Evolutionary conservation across 2,329 filamentous ascomycete species (phyloP), one percentile per base, ranked within the genome.

Genomic region (Cladophialophora chaetospira): DNA sequence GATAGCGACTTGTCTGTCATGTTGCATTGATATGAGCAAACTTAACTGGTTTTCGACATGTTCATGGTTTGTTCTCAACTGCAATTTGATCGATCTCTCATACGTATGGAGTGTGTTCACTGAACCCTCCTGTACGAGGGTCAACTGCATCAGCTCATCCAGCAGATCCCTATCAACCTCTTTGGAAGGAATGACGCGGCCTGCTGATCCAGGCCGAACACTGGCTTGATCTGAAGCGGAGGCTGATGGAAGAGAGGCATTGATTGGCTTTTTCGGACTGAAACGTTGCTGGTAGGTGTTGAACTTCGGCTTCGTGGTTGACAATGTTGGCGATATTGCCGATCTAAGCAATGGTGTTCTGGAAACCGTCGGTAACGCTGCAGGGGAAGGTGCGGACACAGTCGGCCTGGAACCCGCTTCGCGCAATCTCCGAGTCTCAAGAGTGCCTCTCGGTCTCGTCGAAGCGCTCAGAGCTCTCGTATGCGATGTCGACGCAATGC

Each of bases 121-220:
- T 15, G 64, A 58, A 10, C 40, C 45, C 13, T 56, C 67, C 60
- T 75, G 70, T 5, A 77, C 65, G 4, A 77, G 67, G 50, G 69
- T 71, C 13, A 78, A 60, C 53, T 78, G 75, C 21, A 78, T 65
- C 10, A 78, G 65, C 56, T 78, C 75, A 0, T 72, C 75, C 54
- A 75, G 72, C 28, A 77, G 48, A 10, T 69, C n/a, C n/a, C n/a
- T 68, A 11, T 68, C 62, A 49, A 72, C 65, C 26, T 75, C 72
- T 17, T 71, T 69, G 11, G 46, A 38, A 23, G 23, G 63, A 68
- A 69, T 6, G 69, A 65, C 5, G 69, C 63, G 15, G 68, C 64
- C 15, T 69, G 64, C 48, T 69, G 59, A 4, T 63, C 63, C 28
- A 60, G 44, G 38, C 59, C 61, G n/a, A 57, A 11, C 11, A 63